Conservation (phyloP, 768 basidiomycete species). For the Gyrodon lividus region DNA sequence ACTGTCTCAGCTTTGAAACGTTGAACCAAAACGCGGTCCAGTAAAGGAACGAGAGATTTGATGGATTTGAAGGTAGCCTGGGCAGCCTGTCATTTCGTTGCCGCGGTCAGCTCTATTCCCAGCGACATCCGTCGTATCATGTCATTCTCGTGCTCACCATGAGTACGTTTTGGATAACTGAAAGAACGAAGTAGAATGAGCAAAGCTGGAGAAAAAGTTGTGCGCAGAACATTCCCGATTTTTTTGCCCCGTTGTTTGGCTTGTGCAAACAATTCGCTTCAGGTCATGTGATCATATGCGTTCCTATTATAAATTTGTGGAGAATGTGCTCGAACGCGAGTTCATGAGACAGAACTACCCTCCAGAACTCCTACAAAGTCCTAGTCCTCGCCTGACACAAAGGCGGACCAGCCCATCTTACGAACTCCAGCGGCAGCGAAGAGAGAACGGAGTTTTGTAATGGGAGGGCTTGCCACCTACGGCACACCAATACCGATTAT, state of each 20-base stretch:
- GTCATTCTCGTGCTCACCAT: constrained; percentile 27
- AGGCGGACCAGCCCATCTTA: neutral
- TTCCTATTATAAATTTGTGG: too few relatives aligned
- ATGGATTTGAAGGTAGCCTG: constrained; percentile 96
- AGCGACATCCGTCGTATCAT: neutral
- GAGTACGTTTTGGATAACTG: constrained; percentile 6
- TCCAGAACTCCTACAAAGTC: too few relatives aligned
- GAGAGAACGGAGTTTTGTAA: too few relatives aligned
- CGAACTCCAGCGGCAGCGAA: neutral
- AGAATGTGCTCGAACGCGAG: too few relatives aligned
- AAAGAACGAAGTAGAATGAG: constrained; percentile 20
- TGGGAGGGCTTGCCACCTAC: too few relatives aligned
- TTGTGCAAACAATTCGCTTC: constrained; percentile 20
- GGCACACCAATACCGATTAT: too few relatives aligned
- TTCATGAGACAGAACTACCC: too few relatives aligned
- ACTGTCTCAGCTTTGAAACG: constrained; percentile 96
- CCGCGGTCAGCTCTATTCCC: constrained; percentile 2
- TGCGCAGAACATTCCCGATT: constrained; percentile 9
- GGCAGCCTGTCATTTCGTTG: constrained; percentile 51
- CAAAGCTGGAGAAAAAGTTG: constrained; percentile 22
- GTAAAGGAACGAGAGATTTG: constrained; percentile 82
- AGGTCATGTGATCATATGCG: constrained; percentile 24
- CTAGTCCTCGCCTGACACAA: too few relatives aligned
- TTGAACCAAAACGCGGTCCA: constrained; percentile 97
- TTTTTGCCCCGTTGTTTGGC: constrained; percentile 30